These are phyloP conservation scores for Albophoma yamanashiensis DNA, from an alignment of 2,329 filamentous ascomycete genomes.

Conservation along the genomic window DNA sequence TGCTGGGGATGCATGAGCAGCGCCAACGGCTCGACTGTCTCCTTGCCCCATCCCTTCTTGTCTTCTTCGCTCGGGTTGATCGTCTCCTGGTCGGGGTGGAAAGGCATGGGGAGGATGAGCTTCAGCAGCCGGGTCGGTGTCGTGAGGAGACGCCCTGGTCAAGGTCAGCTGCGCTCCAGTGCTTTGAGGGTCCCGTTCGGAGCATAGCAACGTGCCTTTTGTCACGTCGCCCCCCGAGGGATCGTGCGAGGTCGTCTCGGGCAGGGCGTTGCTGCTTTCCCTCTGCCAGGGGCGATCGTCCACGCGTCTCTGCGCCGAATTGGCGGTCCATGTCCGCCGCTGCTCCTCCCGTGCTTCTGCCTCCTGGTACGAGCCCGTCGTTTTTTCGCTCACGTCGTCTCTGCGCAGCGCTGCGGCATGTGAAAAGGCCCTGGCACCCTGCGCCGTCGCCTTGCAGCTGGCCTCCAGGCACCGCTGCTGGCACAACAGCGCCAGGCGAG, in stretches of 20 bases:
- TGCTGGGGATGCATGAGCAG: conserved; percentile 83
- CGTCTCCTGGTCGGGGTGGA: conserved; percentile 25
- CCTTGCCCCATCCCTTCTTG: conserved; percentile 18
- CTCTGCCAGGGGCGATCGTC: conserved; percentile 56
- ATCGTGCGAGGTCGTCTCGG: conserved; percentile 17
- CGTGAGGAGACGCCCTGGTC: conserved; percentile 60
- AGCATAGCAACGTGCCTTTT: conserved; percentile 16
- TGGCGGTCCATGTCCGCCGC: neutral
- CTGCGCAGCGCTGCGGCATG: neutral
- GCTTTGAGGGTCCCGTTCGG: neutral
- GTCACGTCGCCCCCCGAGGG: conserved; percentile 13
- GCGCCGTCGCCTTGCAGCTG: neutral
- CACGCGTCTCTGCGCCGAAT: conserved; percentile 39
- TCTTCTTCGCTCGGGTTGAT: conserved; percentile 30
- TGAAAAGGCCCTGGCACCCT: neutral
- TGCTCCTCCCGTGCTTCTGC: neutral
- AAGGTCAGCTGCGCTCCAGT: neutral
- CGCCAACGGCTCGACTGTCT: conserved; percentile 65
- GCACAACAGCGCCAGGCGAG: neutral
- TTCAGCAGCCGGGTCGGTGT: conserved; percentile 75
- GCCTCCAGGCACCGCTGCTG: neutral
- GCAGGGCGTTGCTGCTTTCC: conserved; percentile 38
- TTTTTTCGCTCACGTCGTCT: neutral
- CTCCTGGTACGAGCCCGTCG: neutral
- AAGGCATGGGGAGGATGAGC: conserved; percentile 61